Percentiles rank a stretch among this genome's conserved stretches.
Conservation (phyloP, 1,139 yeast genomes). For the Geotrichum reessii region DNA sequence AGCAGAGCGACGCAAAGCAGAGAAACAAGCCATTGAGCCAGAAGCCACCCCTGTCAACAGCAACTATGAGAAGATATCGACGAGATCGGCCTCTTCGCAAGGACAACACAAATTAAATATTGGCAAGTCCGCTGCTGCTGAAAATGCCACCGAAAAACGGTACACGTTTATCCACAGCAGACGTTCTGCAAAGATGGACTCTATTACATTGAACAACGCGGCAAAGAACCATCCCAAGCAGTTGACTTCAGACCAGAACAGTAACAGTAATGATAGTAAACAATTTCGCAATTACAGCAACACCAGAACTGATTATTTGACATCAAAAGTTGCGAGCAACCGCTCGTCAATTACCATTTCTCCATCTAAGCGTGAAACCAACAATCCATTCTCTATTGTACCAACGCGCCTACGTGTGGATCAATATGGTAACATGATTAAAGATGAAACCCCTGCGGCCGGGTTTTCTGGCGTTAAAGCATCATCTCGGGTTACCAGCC, state of each 20-base stretch:
- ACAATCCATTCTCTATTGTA: conserved; percentile 12
- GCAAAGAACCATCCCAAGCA: conserved; percentile 13
- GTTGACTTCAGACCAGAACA: conserved; percentile 2
- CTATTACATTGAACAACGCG: conserved; percentile 28
- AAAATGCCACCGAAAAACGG: conserved; percentile 23
- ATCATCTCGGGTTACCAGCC: not conserved
- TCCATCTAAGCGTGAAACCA: conserved; percentile 17
- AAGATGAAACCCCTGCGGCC: not conserved
- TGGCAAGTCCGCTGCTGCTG: conserved; percentile 19
- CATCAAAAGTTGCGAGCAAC: conserved; percentile 9
- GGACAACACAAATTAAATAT: not conserved
- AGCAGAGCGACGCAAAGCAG: conserved; percentile 9
- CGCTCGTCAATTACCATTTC: conserved; percentile 4
- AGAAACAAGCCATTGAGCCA: not conserved
- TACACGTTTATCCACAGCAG: conserved; percentile 30
- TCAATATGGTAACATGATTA: conserved; percentile 12
- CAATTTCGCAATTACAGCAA: conserved; percentile 5
- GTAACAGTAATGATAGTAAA: not conserved
- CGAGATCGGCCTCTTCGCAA: not conserved
- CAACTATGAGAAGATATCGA: not conserved
- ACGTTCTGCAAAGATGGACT: conserved; percentile 32
- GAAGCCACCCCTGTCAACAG: not conserved
- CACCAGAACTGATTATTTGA: not conserved
- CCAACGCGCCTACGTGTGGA: conserved; percentile 22
- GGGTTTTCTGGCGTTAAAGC: not conserved